A percentile compares a stretch with the other conserved stretches of the same genome.
These are phyloP conservation scores for Fusarium sublunatum DNA, from an alignment of 2,329 filamentous ascomycete species.

Conservation along the genomic window DNA sequence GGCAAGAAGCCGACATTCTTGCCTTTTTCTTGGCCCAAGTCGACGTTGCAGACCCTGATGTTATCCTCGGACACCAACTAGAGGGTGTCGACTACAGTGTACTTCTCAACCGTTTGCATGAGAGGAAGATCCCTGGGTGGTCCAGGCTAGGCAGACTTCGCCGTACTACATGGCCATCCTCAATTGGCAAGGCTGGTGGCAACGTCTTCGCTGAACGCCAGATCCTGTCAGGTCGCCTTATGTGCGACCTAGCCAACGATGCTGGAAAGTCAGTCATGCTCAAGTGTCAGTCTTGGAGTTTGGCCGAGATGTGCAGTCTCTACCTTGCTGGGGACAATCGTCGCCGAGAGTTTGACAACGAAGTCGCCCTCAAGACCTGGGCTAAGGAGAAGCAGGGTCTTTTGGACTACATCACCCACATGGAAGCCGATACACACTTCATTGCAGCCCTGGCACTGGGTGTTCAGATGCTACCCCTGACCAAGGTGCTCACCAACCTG, in stretches of 20 bases:
- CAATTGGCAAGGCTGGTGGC: slow-evolving; percentile 84
- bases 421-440: slow-evolving; percentile 95
- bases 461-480: slow-evolving; percentile 91
- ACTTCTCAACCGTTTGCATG: slow-evolving; percentile 84
- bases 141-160: slow-evolving; percentile 90
- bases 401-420: slow-evolving; percentile 93
- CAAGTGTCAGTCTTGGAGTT: slow-evolving; percentile 97
- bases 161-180: slow-evolving; percentile 85
- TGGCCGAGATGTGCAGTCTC: slow-evolving; percentile 96
- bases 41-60: slow-evolving; percentile 89
- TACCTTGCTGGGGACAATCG: slow-evolving; percentile 80
- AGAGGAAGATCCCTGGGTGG: slow-evolving; percentile 94
- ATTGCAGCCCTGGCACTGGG: slow-evolving; percentile 90
- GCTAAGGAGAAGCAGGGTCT: slow-evolving; percentile 80
- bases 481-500: slow-evolving; percentile 94
- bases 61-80: slow-evolving; percentile 92
- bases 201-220: slow-evolving; percentile 95
- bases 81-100: slow-evolving; percentile 97
- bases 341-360: slow-evolving; percentile 88
- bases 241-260: slow-evolving; percentile 96
- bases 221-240: slow-evolving; percentile 85
- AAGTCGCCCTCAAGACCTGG: slow-evolving; percentile 87
- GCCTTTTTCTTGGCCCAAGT: slow-evolving; percentile 91
- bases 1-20: slow-evolving; percentile 85
- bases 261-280: slow-evolving; percentile 97